Evolutionary conservation across 805 yeast species (phyloP), one percentile per base, ranked within the genome.

Genomic region (Ogataea saltuana): DNA sequence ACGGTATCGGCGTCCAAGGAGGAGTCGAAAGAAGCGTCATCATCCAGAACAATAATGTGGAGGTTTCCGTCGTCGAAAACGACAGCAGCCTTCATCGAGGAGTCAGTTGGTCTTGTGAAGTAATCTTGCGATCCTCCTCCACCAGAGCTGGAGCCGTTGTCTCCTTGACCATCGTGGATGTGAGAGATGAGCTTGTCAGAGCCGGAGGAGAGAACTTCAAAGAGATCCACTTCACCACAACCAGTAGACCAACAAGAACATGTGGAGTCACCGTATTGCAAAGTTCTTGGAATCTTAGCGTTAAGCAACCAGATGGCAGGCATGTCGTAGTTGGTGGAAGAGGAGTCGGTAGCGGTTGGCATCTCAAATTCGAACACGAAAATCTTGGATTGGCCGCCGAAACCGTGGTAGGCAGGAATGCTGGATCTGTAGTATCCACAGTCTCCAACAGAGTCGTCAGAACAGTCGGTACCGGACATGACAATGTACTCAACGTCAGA

Each of bases 201-300:
- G 54, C 96, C 97, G 26, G 85, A 54, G 49, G 81, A 71, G 56
- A 93, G 77, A 55, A 91, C 76, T 78, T 93, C 99, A 60, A 91
- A 93, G 59, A 89, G 74, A 70, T 93, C 99, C 59, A 93, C 75
- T 75, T 93, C 99, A 73, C 99, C 99, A 72, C 99, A 93, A 49
- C 98, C 98, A 42, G 95, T 76, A 41, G 78, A 59, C 99, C 99
- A 93, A 78, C 99, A 93, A 27, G 97, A 88, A 75, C 98, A 93
- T 16, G 77, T 64, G 19, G 82, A 64, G 48, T 72, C 72, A 66
- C 97, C 97, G 70, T 93, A 93, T 72, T 93, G 98, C 60, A 83
- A 70, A 55, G 97, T 90, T 77, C 99, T 88, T 70, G 99, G 97
- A 62, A 90, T 83, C 75, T 87, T 86, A 50, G 96, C 96, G 67